A percentile compares a stretch with the other conserved stretches of the same genome.
These are phyloP conservation scores for Boletus patriciae DNA, from an alignment of 768 basidiomycete species.

Conservation along the genomic window DNA sequence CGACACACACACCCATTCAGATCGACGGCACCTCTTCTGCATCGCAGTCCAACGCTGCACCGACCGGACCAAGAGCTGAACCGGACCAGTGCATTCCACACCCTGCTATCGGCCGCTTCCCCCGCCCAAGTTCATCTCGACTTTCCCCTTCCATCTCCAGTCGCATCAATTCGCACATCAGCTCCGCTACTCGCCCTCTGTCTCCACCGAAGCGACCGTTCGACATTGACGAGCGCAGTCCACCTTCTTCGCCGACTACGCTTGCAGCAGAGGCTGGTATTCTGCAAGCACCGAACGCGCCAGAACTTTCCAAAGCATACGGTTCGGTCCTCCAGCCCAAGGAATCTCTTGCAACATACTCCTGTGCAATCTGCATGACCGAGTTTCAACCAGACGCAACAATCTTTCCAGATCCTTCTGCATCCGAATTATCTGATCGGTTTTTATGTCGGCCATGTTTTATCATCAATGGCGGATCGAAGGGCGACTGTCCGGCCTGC, in stretches of 20 bases:
- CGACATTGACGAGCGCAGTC: slow-evolving; percentile 20
- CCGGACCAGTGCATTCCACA: slow-evolving; percentile 2
- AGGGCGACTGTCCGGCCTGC: slow-evolving; percentile 70
- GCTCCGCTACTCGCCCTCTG: slow-evolving; percentile 52
- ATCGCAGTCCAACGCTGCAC: slow-evolving; percentile 11
- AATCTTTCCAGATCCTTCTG: slow-evolving; percentile 73
- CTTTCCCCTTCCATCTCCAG: slow-evolving; percentile 38
- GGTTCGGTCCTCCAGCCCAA: slow-evolving; percentile 81
- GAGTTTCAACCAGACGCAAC: slow-evolving; percentile 80
- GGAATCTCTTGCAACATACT: slow-evolving; percentile 66
- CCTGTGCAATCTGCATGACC: slow-evolving; percentile 62
- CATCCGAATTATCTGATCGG: slow-evolving; percentile 33
- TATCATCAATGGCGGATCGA: slow-evolving; percentile 68
- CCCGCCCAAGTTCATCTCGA: slow-evolving; percentile 45
- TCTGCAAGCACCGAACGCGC: slow-evolving; percentile 57
- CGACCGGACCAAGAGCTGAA: slow-evolving; percentile 6
- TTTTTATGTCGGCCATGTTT: slow-evolving; percentile 81
- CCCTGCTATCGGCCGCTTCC: slow-evolving; percentile 43
- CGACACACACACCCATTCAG: slow-evolving; percentile 35
- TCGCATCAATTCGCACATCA: slow-evolving; percentile 59
- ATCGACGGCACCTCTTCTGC: slow-evolving; percentile 14
- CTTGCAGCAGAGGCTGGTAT: slow-evolving; percentile 60
- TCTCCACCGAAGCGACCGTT: slow-evolving; percentile 53
- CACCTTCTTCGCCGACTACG: slow-evolving; percentile 37
- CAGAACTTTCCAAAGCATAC: slow-evolving; percentile 76